Conservation (phyloP, 176 grass and related monocot genomes). For the Cenchrus fungigraminus region DNA sequence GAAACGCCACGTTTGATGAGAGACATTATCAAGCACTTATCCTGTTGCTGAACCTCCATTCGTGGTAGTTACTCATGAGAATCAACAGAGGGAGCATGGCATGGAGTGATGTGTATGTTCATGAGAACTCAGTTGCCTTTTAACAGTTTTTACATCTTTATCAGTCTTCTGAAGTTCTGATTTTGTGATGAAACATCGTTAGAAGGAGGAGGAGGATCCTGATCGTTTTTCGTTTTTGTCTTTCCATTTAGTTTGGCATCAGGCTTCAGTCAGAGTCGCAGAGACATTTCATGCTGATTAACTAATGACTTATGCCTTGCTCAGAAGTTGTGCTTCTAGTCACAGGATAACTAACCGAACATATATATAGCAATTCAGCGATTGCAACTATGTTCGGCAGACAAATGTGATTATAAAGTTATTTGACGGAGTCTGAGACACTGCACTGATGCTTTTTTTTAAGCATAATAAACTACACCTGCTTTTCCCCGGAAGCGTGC, state of each 20-base stretch:
- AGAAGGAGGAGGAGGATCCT: not conserved
- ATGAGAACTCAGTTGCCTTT: not conserved
- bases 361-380: not conserved
- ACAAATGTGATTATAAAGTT: not conserved
- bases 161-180: not conserved
- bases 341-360: not conserved
- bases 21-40: no score
- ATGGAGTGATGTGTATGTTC: no score
- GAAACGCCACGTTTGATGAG: no score
- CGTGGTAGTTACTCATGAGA: no score
- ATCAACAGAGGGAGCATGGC: no score
- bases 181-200: not conserved
- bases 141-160: not conserved
- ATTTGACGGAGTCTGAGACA: not conserved
- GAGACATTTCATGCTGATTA: not conserved
- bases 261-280: not conserved
- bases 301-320: not conserved
- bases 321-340: not conserved
- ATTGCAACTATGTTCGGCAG: not conserved
- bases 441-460: not conserved
- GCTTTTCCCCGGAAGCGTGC: not conserved
- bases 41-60: no score
- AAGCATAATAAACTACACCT: not conserved
- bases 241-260: not conserved
- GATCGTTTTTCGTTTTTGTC: not conserved